These are phyloP conservation scores for Pseudogymnoascus sp. DNA, from an alignment of 2,329 filamentous ascomycete species.

Conservation along the genomic window DNA sequence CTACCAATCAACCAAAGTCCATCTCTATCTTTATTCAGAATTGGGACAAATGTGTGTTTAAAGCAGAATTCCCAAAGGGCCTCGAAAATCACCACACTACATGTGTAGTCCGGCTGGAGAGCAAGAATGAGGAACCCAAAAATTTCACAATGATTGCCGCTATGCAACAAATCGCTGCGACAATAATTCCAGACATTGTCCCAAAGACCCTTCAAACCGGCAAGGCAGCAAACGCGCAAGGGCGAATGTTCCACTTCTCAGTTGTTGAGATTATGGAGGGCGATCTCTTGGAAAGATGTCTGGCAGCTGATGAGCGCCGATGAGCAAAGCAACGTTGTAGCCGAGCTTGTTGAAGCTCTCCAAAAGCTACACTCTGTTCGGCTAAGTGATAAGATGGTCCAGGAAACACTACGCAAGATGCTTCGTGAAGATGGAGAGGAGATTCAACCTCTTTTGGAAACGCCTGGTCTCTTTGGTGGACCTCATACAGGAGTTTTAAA, in stretches of 20 bases:
- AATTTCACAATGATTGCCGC: slow-evolving; percentile 14
- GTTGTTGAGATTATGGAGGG: slow-evolving; percentile 14
- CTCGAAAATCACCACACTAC: not conserved
- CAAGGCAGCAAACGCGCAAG: slow-evolving; percentile 19
- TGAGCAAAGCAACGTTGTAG: slow-evolving; percentile 14
- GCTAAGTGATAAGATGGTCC: slow-evolving; percentile 7
- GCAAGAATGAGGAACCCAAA: slow-evolving; percentile 9
- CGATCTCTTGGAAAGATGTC: slow-evolving; percentile 15
- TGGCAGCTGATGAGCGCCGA: slow-evolving; percentile 14
- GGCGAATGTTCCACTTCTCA: slow-evolving; percentile 14
- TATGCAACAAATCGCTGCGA: slow-evolving; percentile 14
- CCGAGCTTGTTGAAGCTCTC: slow-evolving; percentile 13
- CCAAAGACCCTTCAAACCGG: slow-evolving; percentile 16
- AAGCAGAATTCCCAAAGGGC: slow-evolving; percentile 12
- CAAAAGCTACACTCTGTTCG: slow-evolving; percentile 12
- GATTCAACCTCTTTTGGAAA: slow-evolving; percentile 3
- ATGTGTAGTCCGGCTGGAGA: slow-evolving; percentile 15
- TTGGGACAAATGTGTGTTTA: slow-evolving; percentile 17
- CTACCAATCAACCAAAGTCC: slow-evolving; percentile 12
- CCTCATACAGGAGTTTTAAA: slow-evolving; percentile 14
- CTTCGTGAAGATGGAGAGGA: slow-evolving; percentile 11
- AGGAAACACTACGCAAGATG: slow-evolving; percentile 10
- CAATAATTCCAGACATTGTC: slow-evolving; percentile 14
- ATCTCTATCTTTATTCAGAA: slow-evolving; percentile 16
- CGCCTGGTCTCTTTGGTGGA: slow-evolving; percentile 10